Base-by-base conservation (phyloP, 441 rosid genomes). In the Euphorbia corollata region DNA sequence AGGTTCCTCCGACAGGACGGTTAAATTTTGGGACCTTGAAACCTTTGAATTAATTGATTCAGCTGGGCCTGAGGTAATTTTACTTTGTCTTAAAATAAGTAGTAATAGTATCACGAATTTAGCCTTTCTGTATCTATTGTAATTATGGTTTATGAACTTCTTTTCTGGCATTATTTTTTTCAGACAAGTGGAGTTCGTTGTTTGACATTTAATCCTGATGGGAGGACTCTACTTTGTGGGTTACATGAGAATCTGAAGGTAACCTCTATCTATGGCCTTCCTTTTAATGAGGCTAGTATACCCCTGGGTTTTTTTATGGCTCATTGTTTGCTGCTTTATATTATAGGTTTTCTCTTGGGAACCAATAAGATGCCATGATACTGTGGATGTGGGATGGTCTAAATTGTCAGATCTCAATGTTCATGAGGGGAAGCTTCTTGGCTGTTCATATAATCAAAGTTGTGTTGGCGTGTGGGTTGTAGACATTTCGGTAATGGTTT, bases 381-480 rank as follows among this genome's bases (percentile, higher is more conserved):
- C 81, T 59, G 92, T 92, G 67, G 99, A 95, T 84, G 96, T 95
- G 77, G 98, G 99, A 74, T 95, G 99, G 99, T 89, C 99, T 63
- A 91, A 74, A 77, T 79, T 91, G 83, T 87, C 91, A 4, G 99
- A 94, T 83, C 89, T 94, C 78, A 89, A 84, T 83, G 88, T 91
- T 72, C 92, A 91, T 41, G 97, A 91, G 79, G 99, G 96, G 68
- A 95, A 95, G 85, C 99, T 95, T 74, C 96, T 95, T 51, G 98
- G 96, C 69, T 95, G 99, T 82, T 95, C 99, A 15, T 85, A 83
- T 77, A 95, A 95, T 78, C 98, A 95, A 81, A 95, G 88, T 68
- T 89, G 99, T 73, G 99, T 94, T 23, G 99, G 98, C 73, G 91
- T 94, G 65, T 95, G 99, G 99, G 98, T 95, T 74, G 99, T 86